Evolutionary conservation across 2,329 filamentous ascomycete species (phyloP).

Genomic region (Cladosporium sp.): DNA sequence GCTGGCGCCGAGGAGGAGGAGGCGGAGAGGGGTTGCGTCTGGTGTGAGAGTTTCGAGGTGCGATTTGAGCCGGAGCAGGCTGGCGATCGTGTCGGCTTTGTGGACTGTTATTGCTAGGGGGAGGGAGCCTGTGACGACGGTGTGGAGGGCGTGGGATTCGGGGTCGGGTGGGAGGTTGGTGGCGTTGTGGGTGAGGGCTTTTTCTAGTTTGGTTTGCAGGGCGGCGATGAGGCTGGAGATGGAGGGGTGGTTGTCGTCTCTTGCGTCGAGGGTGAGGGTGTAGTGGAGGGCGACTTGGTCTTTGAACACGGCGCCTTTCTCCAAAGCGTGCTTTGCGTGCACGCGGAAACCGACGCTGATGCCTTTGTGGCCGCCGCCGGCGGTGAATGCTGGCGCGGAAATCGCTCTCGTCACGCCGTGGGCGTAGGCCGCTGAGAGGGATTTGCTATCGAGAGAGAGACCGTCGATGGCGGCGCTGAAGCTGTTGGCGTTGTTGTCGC

Average conservation of each 20-base stretch:
- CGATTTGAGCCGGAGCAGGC: constrained; percentile 55
- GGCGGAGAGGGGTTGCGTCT: constrained; percentile 36
- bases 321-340: constrained; percentile 31
- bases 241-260: constrained; percentile 44
- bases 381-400: constrained; percentile 30
- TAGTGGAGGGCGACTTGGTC: constrained; percentile 40
- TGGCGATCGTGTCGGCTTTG: constrained; percentile 60
- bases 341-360: constrained; percentile 35
- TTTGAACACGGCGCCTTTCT: constrained; percentile 37
- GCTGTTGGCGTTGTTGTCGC: constrained; percentile 46
- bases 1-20: constrained; percentile 59
- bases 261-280: constrained; percentile 49
- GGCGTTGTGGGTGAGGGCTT: constrained; percentile 42
- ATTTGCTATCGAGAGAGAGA: constrained; percentile 37
- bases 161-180: constrained; percentile 27
- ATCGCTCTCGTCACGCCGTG: constrained; percentile 39
- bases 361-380: constrained; percentile 34
- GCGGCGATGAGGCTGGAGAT: constrained; percentile 52
- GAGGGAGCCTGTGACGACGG: constrained; percentile 51
- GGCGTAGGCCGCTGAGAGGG: constrained; percentile 33
- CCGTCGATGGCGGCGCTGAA: constrained; percentile 56
- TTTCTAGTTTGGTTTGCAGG: constrained; percentile 52
- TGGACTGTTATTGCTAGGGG: constrained; percentile 58
- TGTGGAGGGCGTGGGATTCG: constrained; percentile 31
- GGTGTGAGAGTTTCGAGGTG: constrained; percentile 46